Evolutionary conservation across 2,329 filamentous ascomycete species (phyloP), one percentile per base, ranked within the genome.

Genomic region (Penicillium carneum): DNA sequence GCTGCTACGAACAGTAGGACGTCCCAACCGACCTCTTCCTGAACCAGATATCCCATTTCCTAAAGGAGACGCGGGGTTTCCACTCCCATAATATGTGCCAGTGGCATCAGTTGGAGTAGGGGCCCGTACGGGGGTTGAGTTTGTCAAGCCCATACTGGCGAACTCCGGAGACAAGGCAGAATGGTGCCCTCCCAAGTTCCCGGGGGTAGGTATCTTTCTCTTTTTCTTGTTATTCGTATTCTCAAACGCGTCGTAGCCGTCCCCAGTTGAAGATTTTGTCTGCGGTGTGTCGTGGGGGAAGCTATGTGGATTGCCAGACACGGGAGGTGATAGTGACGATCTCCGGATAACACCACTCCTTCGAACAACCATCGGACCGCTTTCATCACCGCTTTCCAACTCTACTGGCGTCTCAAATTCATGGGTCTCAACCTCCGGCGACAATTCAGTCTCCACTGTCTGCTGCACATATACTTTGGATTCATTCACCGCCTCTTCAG

Each of bases 151-250:
- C 83, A 90, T 85, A 69, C 82, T 86, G 42, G 87, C 85, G 76
- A 90, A 82, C 67, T 90, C 88, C 31, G 86, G 83, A 16, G 87
- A 87, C 53, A 90, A 77, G 59, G 82, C 80, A 65, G 83, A 82
- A 65, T 87, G 83, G 72, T 87, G 85, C 64, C 83, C 79, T 57
- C 81, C 86, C 14, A 88, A 83, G 70, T 91, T 90, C 18, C 91
- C 90, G 10, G 92, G 92, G 0, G 93, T 93, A 0, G 95, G 95
- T 39, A 99, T 98, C 80, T 99, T 99, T 69, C 95, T 87, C 79
- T 99, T 98, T 83, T 98, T 99, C 80, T 99, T 99, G 76, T 99
- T 99, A 77, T 97, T 98, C 38, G 92, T 96, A 72, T 98, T 98
- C 78, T 99, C 95, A 71, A 97, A 96, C 7, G 92, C 95, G 77